Conservation (phyloP, 2,329 filamentous ascomycete species). For the Colletotrichum theobromicola region DNA sequence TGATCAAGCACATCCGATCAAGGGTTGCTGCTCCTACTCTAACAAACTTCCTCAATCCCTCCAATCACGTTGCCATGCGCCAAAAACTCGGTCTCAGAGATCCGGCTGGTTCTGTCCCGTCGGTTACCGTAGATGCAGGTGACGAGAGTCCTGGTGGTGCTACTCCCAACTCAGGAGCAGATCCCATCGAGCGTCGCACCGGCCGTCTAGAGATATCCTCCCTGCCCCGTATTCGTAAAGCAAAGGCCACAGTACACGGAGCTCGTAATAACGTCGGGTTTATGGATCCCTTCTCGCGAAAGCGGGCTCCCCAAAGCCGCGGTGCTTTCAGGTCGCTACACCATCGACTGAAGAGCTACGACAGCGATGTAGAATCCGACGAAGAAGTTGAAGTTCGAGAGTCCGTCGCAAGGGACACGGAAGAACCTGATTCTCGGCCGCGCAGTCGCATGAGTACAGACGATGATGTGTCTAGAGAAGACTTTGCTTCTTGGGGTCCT, state of each 20-base stretch:
- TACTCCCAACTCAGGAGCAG: conserved; percentile 69
- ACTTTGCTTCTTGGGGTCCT: conserved; percentile 50
- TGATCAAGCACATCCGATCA: conserved; percentile 87
- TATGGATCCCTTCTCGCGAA: conserved; percentile 69
- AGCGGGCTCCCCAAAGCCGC: conserved; percentile 60
- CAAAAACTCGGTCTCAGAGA: conserved; percentile 68
- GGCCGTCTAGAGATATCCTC: conserved; percentile 65
- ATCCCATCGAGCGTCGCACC: conserved; percentile 66
- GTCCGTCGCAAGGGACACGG: conserved; percentile 75
- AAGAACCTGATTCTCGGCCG: conserved; percentile 83
- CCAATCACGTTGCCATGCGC: conserved; percentile 79
- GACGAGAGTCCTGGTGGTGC: conserved; percentile 67
- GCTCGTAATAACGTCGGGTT: conserved; percentile 63
- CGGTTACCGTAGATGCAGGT: conserved; percentile 63
- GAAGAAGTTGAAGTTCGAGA: conserved; percentile 71
- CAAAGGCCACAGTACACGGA: conserved; percentile 58
- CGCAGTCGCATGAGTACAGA: conserved; percentile 76
- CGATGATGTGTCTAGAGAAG: conserved; percentile 48
- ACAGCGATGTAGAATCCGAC: conserved; percentile 86
- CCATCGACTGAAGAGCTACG: conserved; percentile 75
- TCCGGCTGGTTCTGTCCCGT: conserved; percentile 34
- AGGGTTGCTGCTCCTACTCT: conserved; percentile 84
- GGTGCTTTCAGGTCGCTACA: conserved; percentile 81
- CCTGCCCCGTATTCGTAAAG: conserved; percentile 78
- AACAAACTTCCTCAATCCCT: conserved; percentile 82